Base-by-base conservation (phyloP, 495 filamentous ascomycete species). In the Platismatia glauca region DNA sequence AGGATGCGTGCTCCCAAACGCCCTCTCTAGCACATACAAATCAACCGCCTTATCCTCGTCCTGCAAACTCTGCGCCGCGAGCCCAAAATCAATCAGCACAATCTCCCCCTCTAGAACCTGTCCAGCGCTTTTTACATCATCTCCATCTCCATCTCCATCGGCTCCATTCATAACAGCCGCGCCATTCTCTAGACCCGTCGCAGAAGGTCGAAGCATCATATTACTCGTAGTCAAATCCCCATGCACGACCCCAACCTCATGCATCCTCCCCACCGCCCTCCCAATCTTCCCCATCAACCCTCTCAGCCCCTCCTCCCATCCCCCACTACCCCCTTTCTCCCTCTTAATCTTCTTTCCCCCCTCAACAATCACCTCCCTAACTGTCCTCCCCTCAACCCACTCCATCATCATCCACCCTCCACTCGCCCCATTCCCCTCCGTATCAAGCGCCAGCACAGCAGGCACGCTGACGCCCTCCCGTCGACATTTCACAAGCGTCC, bases 211-310 rank as follows among this genome's bases (percentile, higher is more conserved):
- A 55, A 99, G 72, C 85, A 99, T 97, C 74, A 99, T 77, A 76
- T 98, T 98, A 75, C 92, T 97, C 62, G 93, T 98, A 63, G 95
- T 98, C 77, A 98, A 75, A 76, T 98, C 94, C 52, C 94, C 94
- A 78, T 98, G 94, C 56, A 95, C 83, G 50, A 97, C 84, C 20
- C 94, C 93, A 24, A 82, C 80, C 57, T 77, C 80, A 77, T 98
- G 94, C 75, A 98, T 76, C 48, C 71, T 78, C n/a, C 90, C 94
- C 22, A 97, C 83, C 8, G 84, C 84, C 18, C 69, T 62, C 0
- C 92, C 94, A 62, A 97, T 85, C 71, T 81, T 79, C 59, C 76
- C 76, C 83, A 97, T 85, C 70, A 95, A 69, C 29, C 71, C 79
- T 39, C 74, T 69, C 63, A 82, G 75, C 65, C 66, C 76, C 31